A percentile compares a stretch with the other conserved stretches of the same genome.
Conservation (phyloP, 2,329 filamentous ascomycete species). For the Fusarium anguioides region DNA sequence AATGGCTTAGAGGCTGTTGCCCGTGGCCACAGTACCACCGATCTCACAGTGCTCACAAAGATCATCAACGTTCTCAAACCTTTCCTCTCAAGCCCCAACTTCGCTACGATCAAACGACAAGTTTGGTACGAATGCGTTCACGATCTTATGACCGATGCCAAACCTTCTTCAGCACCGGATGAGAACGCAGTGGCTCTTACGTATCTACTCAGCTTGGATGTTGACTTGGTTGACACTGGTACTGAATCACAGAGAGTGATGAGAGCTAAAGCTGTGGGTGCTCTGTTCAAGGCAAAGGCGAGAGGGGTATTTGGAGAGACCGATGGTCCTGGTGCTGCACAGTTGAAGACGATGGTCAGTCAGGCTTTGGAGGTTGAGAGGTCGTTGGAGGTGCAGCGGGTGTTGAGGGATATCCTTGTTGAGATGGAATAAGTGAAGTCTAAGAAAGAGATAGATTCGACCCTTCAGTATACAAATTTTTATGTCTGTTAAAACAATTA, state of each 20-base stretch:
- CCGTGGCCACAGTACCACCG: slow-evolving; percentile 59
- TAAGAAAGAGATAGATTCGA: too few relatives aligned
- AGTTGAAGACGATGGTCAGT: slow-evolving; percentile 49
- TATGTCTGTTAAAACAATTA: too few relatives aligned
- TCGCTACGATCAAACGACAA: slow-evolving; percentile 58
- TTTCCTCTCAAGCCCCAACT: slow-evolving; percentile 54
- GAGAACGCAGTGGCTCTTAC: slow-evolving; percentile 42
- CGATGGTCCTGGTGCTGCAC: slow-evolving; percentile 39
- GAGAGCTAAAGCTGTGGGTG: slow-evolving; percentile 59
- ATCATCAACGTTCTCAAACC: slow-evolving; percentile 56
- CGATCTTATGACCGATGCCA: slow-evolving; percentile 60
- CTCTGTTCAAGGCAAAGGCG: slow-evolving; percentile 56
- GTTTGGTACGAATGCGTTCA: slow-evolving; percentile 63
- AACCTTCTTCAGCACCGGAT: slow-evolving; percentile 34
- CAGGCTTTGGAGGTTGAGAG: slow-evolving; percentile 55
- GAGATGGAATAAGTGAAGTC: slow-evolving; percentile 48
- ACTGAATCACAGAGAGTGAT: slow-evolving; percentile 63
- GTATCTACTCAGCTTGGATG: slow-evolving; percentile 61
- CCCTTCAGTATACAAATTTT: too few relatives aligned
- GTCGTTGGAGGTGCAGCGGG: slow-evolving; percentile 58
- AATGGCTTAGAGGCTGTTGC: slow-evolving; percentile 64
- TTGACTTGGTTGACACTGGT: slow-evolving; percentile 58
- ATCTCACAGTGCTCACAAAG: slow-evolving; percentile 54
- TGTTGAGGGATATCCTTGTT: slow-evolving; percentile 53
- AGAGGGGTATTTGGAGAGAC: slow-evolving; percentile 56